Conservation (phyloP, 495 filamentous ascomycete species). For the Podospora australis region DNA sequence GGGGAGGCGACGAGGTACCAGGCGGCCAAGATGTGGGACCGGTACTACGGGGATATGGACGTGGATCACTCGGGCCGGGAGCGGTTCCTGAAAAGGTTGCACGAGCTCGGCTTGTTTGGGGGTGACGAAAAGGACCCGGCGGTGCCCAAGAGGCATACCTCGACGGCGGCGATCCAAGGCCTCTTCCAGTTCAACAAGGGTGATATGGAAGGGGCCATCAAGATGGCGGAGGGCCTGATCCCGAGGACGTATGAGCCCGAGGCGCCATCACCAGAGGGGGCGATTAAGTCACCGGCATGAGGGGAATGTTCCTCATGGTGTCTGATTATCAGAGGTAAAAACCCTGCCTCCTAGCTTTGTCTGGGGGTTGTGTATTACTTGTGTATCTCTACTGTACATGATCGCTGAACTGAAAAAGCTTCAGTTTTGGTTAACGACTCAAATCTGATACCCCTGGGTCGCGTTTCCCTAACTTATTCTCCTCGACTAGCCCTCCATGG, state of each 20-base stretch:
- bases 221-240: slow-evolving; percentile 64
- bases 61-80: slow-evolving; percentile 49
- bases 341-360: too few species aligned
- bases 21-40: slow-evolving; percentile 81
- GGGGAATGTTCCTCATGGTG: too few species aligned
- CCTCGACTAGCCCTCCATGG: too few species aligned
- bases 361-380: too few species aligned
- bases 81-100: slow-evolving; percentile 44
- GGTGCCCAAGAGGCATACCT: slow-evolving; percentile 52
- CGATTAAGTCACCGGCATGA: slow-evolving; percentile 26
- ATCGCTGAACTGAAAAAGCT: too few species aligned
- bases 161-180: slow-evolving; percentile 86
- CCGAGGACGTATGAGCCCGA: slow-evolving; percentile 45
- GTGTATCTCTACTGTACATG: too few species aligned
- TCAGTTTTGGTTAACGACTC: too few species aligned
- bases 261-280: slow-evolving; percentile 14
- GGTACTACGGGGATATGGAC: slow-evolving; percentile 87
- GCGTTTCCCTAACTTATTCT: too few species aligned
- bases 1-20: slow-evolving; percentile 83
- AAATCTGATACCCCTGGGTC: too few species aligned
- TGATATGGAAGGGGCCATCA: slow-evolving; percentile 78
- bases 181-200: slow-evolving; percentile 92
- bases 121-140: slow-evolving; percentile 29
- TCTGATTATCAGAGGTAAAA: too few species aligned
- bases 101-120: slow-evolving; percentile 43